phyloP scores from a whole-genome alignment of 2,329 filamentous ascomycete genomes.

The Colletotrichum phormii region DNA sequence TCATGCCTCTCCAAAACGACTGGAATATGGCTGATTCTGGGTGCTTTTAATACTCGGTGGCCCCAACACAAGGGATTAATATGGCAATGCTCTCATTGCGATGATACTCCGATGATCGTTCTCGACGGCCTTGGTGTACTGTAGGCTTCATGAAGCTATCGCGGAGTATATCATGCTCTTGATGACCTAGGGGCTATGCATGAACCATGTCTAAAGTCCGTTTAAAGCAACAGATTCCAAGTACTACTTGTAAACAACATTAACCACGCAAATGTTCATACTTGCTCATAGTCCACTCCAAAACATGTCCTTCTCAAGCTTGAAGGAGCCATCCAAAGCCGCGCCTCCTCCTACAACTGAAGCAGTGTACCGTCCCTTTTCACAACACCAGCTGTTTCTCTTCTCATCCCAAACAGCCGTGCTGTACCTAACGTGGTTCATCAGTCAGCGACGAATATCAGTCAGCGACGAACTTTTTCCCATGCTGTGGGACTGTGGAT shows the following conservation, averaged over 20 bases:
- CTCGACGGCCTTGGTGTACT: too few relatives aligned
- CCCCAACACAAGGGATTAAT: neutral
- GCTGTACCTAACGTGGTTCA: too few relatives aligned
- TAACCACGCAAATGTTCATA: neutral
- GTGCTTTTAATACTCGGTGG: neutral
- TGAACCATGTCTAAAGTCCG: too few relatives aligned
- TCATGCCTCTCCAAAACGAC: slow-evolving; percentile 24
- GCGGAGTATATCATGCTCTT: too few relatives aligned
- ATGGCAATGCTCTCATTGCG: neutral
- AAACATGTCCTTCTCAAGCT: slow-evolving; percentile 70
- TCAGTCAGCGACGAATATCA: too few relatives aligned
- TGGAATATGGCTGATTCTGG: slow-evolving; percentile 22
- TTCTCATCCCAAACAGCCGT: slow-evolving; percentile 79
- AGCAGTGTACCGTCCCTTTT: slow-evolving; percentile 73
- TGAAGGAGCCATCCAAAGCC: slow-evolving; percentile 63
- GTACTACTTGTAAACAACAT: neutral
- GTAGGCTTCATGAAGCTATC: too few relatives aligned
- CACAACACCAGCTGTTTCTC: slow-evolving; percentile 73
- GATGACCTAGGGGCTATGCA: too few relatives aligned
- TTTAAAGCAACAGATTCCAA: neutral
- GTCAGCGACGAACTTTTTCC: too few relatives aligned
- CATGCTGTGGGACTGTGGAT: too few relatives aligned
- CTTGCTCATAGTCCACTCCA: slow-evolving; percentile 70
- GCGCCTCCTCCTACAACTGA: slow-evolving; percentile 61
- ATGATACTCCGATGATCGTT: too few relatives aligned